Base-by-base conservation (phyloP, 2,329 filamentous ascomycete species). In the Ophiostoma pallidulum region DNA sequence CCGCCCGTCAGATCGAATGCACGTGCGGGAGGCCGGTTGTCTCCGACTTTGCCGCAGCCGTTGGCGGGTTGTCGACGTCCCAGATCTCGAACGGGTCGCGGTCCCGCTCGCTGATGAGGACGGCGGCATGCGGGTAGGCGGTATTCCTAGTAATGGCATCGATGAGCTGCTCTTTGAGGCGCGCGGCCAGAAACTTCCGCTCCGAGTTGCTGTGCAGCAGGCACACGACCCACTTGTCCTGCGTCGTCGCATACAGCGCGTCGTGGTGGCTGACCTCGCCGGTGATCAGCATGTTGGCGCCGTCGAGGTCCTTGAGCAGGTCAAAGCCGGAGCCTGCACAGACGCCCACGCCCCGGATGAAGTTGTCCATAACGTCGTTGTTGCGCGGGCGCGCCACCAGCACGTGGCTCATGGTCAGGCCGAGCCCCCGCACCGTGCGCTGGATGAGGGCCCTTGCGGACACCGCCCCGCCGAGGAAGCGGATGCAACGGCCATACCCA, bases 131-230 rank as follows among this genome's bases (percentile, higher is more conserved):
- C 2, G 59, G 57, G 35, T 62, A 61, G 54, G 2, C 14, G 12
- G 16, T 2, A 24, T 31, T 13, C 13, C 16, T 4, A 76, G 65
- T 67, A 29, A 95, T 64, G 51, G 70, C 66, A 33, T 70, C 68
- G 57, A 80, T 70, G 57, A 96, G 66, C 62, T 80, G 78, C 16
- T 71, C 70, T 57, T 75, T 74, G 68, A 98, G 74, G 40, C 85
- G 78, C 50, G 82, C 73, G 50, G 74, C 74, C 58, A 98, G 66
- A 61, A 91, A 98, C 0, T 80, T 82, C 31, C 92, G 72, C 70
- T 98, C 92, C 0, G 86, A 92, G 64, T 97, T 97, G 57, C 85
- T 91, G 64, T 98, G 92, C 58, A 95, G 94, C 41, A 94, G 74
- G 35, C 83, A 84, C 44, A 97, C 77, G 1, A 97, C 86, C 47